Evolutionary conservation across 257 asterid species (phyloP), one percentile per base, ranked within the genome.

Genomic region (Paraleonurus japonicus): DNA sequence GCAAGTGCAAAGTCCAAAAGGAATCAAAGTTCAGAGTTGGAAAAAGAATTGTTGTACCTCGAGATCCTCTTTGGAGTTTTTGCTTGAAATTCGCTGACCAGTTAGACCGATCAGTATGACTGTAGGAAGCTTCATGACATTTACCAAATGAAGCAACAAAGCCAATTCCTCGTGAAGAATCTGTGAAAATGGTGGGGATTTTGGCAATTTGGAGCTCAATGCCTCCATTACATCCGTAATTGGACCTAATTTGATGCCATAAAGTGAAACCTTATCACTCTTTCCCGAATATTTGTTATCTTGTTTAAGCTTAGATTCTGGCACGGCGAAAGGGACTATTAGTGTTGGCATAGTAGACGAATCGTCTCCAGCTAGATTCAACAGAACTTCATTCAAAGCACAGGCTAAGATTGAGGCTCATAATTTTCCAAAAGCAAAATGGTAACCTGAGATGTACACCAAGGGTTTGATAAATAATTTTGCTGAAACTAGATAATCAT

Each of bases 321-420:
- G 84, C 66, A 93, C 75, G 7, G 85, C 30, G 48, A 83, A 87
- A 74, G 96, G 97, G 75, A 77, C 87, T 26, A 93, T 50, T 27
- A 93, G 30, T 33, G 88, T 85, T 22, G 95, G 96, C 65, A 61
- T 39, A 30, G 79, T 58, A n/a, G 90, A 74, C 19, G 54, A 71
- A 55, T 73, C 77, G n/a, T 81, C 88, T 76, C 84, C 88, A 45
- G 71, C 39, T 65, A 93, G 48, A 19, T 78, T 73, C 79, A 82
- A 75, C 78, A 93, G 82, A 74, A 87, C 82, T 83, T 93, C 97
- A 80, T 85, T 86, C 41, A 93, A 61, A 24, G 94, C 97, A 81
- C 95, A 93, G 17, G 88, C 90, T 68, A 90, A 80, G 73, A 86
- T 27, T 35, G 97, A 58, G 96, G 82, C 76, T 84, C 85, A 17